Base-by-base conservation (phyloP, 306 rosid species). In the Vigna reflexopilosa region DNA sequence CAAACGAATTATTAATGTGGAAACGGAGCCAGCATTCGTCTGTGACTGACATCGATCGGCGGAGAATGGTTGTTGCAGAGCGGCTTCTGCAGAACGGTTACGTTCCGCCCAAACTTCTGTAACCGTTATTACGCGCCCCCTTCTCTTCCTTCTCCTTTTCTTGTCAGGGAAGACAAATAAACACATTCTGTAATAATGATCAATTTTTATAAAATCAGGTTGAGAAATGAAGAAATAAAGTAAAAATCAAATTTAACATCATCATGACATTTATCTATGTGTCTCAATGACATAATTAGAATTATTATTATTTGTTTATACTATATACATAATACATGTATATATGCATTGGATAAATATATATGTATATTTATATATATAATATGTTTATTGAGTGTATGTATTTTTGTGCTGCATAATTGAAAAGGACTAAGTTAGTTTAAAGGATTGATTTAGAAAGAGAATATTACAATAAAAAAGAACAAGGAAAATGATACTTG, bases 1-100 rank as follows among this genome's bases (percentile, higher is more conserved):
- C 38, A 78, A 88, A 82, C 86, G 90, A 82, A 81, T 81, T 9
- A 9, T 42, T 42, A 42, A 8, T 77, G 83, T n/a, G 68, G 26
- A 28, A 69, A 40, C 19, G 34, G 45, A 55, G 48, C 73, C 68
- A 79, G 88, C 81, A 24, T 67, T 67, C 24, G 44, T 81, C 48
- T 69, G 28, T 63, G 47, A 13, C 11, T 12, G 30, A 54, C 42
- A 47, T 6, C 13, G 26, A 44, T 45, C 1, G 24, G 58, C 3
- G 58, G 58, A 17, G 26, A 51, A 52, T 0, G 14, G 17, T 24
- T 5, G 24, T 6, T 40, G 67, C 65, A n/a, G 81, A 12, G 20
- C 5, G n/a, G 34, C 30, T 16, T 58, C 57, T 7, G 59, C 20
- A 22, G 48, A 24, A 59, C 83, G 28, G 83, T 78, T 73, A 52